These are phyloP conservation scores for Globisporangium alternatum DNA, from an alignment of 352 stramenopile species.

Conservation along the genomic window DNA sequence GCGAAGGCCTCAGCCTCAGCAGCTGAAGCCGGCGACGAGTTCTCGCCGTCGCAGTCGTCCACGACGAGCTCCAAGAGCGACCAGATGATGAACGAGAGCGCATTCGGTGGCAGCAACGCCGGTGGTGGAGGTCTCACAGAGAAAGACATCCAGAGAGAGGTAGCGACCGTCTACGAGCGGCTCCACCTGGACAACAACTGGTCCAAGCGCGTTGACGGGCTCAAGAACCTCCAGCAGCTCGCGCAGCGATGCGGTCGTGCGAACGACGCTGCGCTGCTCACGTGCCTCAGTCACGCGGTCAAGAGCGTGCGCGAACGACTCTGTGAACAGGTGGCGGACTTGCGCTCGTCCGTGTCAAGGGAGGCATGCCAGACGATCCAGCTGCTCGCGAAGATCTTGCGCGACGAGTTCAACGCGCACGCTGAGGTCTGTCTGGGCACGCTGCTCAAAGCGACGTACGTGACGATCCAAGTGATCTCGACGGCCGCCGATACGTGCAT, in stretches of 20 bases:
- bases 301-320: conserved; percentile 59
- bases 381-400: conserved; percentile 48
- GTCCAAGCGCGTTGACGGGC: conserved; percentile 67
- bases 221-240: conserved; percentile 65
- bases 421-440: conserved; percentile 70
- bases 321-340: conserved; percentile 68
- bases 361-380: conserved; percentile 78
- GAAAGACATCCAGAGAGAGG: conserved; percentile 57
- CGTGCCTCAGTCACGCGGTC: conserved; percentile 38
- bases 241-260: conserved; percentile 37
- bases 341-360: conserved; percentile 74
- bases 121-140: conserved; percentile 35
- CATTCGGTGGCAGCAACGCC: conserved; percentile 6
- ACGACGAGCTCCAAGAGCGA: conserved; percentile 33
- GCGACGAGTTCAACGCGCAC: conserved; percentile 74
- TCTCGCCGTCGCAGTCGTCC: conserved; percentile 44
- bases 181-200: conserved; percentile 70
- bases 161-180: conserved; percentile 51
- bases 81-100: conserved; percentile 1
- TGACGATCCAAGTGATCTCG: conserved; percentile 86
- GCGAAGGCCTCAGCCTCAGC: conserved; percentile 23
- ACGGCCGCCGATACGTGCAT: conserved; percentile 71
- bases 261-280: conserved; percentile 23
- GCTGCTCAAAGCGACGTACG: conserved; percentile 81
- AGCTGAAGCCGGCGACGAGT: conserved; percentile 17